Conservation (phyloP, 495 filamentous ascomycete genomes). For the Penicillium egyptiacum region DNA sequence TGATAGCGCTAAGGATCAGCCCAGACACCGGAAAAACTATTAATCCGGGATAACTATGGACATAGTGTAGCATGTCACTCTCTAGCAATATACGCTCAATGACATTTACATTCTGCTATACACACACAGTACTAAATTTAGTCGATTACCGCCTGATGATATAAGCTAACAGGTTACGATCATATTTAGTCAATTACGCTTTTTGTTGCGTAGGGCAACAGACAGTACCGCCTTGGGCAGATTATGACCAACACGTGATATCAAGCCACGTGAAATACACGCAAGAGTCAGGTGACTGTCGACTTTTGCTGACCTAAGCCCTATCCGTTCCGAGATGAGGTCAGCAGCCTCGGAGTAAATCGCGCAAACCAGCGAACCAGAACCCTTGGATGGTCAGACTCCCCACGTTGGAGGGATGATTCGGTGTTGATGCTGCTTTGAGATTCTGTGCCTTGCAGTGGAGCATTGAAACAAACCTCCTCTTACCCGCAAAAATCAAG, state of each 20-base stretch:
- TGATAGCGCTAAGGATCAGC: neutral
- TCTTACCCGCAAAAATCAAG: conserved; percentile 8
- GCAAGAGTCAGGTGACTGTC: neutral
- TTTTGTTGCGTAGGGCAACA: neutral
- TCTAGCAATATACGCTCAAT: neutral
- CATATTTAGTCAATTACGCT: neutral
- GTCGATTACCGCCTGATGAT: neutral
- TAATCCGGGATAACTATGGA: neutral
- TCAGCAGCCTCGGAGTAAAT: conserved; percentile 11
- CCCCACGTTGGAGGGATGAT: conserved; percentile 10
- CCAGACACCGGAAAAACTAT: neutral
- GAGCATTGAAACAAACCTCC: conserved; percentile 6
- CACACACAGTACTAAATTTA: neutral
- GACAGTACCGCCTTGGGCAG: neutral
- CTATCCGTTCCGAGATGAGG: neutral
- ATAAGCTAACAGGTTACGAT: neutral
- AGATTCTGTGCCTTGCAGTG: conserved; percentile 15
- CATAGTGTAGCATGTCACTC: neutral
- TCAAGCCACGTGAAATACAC: neutral
- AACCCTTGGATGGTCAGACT: neutral
- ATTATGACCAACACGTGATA: neutral
- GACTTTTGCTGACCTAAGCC: neutral
- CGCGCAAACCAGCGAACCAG: conserved; percentile 9
- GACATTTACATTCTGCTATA: neutral
- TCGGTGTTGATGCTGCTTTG: neutral